Evolutionary conservation across 257 asterid genomes (phyloP), one percentile per base, ranked within the genome.

Genomic region (Nemophila menziesii): DNA sequence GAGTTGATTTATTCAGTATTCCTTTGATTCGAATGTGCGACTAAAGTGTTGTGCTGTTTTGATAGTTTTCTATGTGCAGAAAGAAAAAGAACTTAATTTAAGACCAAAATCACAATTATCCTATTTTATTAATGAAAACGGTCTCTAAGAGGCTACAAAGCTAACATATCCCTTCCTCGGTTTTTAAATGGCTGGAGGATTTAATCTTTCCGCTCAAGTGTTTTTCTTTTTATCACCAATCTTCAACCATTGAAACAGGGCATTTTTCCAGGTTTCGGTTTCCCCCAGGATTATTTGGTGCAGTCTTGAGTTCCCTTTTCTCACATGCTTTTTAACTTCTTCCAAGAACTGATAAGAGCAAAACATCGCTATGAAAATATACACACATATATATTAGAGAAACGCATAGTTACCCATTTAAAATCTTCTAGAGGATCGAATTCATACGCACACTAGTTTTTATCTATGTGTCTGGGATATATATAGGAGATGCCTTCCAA

Each of bases 381-480:
- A 5, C 36, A 29, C 7, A 2, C 1, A 29, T 2, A 29, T 13
- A 13, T 29, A 7, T 29, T 7, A 7, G 12, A 24, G 33, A 24
- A 29, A 13, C 2, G 3, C 36, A 33, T n/a, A 55, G 57, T 17
- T 57, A 80, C 86, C 85, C 70, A 58, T 22, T 56, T 43, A 56
- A 74, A 80, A 63, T 73, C 78, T 49, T 76, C 50, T 20, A 62
- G 75, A 48, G 64, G 76, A 73, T 85, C 92, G 68, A 73, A 75
- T 15, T 79, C 79, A 33, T 49, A 15, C 46, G 57, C 52, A 52
- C 53, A 24, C 46, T 37, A 46, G 49, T 61, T 70, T 46, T 49
- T 63, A 52, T 10, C 37, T 46, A 58, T 72, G 57, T 27, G 20
- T 37, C 49, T 55, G 48, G 68, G 63, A n/a, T n/a, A 38, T 38